Evolutionary conservation across 2,329 filamentous ascomycete species (phyloP), one percentile per base, ranked within the genome.

Genomic region (Bipolaris bicolor): DNA sequence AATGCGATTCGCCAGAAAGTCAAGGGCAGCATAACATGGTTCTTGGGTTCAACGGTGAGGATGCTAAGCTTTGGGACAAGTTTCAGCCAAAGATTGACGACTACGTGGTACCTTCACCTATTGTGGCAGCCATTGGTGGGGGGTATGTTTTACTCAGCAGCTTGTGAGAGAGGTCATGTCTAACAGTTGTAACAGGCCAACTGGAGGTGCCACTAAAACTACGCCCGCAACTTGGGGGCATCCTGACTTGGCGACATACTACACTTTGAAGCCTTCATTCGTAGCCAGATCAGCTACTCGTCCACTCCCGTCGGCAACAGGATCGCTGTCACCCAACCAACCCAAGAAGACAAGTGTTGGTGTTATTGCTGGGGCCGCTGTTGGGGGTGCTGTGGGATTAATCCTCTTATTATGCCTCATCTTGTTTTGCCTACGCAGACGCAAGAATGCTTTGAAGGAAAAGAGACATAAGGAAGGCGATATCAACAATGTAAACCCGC

Each of bases 11-110:
- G n/a, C 77, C 79, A 1, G 74, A 76, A 11, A 77, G 82, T 22
- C 85, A 81, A 78, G 85, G 83, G 4, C 81, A 81, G 10, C 85
- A 88, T 70, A 83, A 84, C 57, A 73, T 84, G 56, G 81, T 86
- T 63, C 71, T 86, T 22, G 82, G 84, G 20, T 76, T 81, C 52
- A 81, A 82, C 31, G 83, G 82, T 48, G 56, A 49, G 7, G 67
- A 75, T 5, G 72, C 79, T 37, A 74, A 79, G 22, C 77, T 79
- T 9, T 88, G 85, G 85, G 78, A 81, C 55, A 73, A 80, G 9
- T 87, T 80, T 62, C 71, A 78, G 20, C 77, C 82, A 1, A 80
- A 80, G 34, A 75, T 85, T 10, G 81, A 81, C 7, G 73, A 72
- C 5, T 87, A 88, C 67, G 67, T 70, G n/a, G 83, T 88, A 4